phyloP scores from a whole-genome alignment of 176 grass and related monocot species.

The Themeda triandra region DNA sequence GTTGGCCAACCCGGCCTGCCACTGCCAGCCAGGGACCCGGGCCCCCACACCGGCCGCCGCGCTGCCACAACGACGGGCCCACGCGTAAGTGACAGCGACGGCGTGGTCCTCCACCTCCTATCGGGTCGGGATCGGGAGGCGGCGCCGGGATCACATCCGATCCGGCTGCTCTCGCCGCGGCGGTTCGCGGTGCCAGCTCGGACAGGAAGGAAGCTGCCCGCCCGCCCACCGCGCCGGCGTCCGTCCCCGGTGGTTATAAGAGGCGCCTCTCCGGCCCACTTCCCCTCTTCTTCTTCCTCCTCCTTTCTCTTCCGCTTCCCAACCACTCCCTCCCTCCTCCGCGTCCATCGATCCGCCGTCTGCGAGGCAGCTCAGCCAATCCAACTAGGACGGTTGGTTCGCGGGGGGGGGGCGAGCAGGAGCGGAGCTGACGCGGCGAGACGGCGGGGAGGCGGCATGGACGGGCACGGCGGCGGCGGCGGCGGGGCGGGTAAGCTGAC shows the following conservation, averaged over 20 bases:
- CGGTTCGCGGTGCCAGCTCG: slow-evolving; percentile 1
- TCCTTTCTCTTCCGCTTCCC: neutral
- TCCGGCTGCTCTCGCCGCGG: neutral
- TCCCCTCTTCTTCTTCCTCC: neutral
- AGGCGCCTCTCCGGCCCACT: neutral
- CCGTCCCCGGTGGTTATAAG: slow-evolving; percentile 39
- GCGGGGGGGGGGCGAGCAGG: neutral
- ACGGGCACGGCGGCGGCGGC: slow-evolving; percentile 30
- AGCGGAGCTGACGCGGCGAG: slow-evolving; percentile 26
- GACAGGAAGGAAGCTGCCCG: neutral
- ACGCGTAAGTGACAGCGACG: neutral
- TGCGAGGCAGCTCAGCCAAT: neutral
- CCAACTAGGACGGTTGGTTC: neutral
- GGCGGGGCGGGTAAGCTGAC: slow-evolving; percentile 46
- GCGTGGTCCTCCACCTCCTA: neutral
- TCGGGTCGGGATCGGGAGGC: neutral
- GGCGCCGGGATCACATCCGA: neutral
- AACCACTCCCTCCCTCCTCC: neutral
- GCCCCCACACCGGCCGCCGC: neutral
- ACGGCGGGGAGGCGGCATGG: slow-evolving; percentile 30
- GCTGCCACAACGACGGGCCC: neutral
- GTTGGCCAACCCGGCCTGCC: neutral
- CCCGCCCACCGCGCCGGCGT: slow-evolving; percentile 20
- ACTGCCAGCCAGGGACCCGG: neutral
- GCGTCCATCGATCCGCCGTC: slow-evolving; percentile 15